phyloP scores from a whole-genome alignment of 2,329 filamentous ascomycete genomes.

The Fusarium decemcellulare region DNA sequence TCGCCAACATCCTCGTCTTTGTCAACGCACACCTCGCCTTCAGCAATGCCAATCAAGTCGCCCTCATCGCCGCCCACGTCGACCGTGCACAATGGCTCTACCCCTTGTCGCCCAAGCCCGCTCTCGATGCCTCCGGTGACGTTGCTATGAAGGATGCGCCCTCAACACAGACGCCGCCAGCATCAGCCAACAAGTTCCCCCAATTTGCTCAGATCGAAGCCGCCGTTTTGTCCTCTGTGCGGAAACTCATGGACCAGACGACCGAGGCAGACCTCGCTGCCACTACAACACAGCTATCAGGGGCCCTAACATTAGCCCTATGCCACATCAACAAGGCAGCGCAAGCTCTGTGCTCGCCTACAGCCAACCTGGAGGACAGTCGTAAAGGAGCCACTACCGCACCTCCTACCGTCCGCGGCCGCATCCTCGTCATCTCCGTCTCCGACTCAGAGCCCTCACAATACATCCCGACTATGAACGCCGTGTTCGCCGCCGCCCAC shows the following conservation, averaged over 20 bases:
- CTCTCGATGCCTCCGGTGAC: conserved; percentile 62
- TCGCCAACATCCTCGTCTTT: conserved; percentile 94
- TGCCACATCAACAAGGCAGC: conserved; percentile 90
- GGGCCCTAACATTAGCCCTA: conserved; percentile 90
- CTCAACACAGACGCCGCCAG: conserved; percentile 58
- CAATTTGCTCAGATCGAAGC: conserved; percentile 91
- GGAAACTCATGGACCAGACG: conserved; percentile 79
- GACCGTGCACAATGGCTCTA: conserved; percentile 93
- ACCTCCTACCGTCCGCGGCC: conserved; percentile 57
- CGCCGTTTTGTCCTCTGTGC: conserved; percentile 81
- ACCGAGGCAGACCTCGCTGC: conserved; percentile 75
- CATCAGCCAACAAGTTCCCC: conserved; percentile 90
- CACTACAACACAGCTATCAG: conserved; percentile 89
- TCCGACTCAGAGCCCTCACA: conserved; percentile 88
- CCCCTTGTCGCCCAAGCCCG: conserved; percentile 64
- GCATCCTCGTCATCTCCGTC: conserved; percentile 92
- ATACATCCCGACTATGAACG: conserved; percentile 99
- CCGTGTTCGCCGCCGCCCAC: conserved; percentile 94
- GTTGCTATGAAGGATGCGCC: conserved; percentile 69
- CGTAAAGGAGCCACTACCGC: conserved; percentile 51
- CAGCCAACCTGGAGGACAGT: conserved; percentile 57
- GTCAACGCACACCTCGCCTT: conserved; percentile 96
- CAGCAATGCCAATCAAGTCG: conserved; percentile 93
- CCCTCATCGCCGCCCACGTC: conserved; percentile 90
- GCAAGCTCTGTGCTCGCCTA: conserved; percentile 73